A percentile compares a stretch with the other conserved stretches of the same genome.
phyloP scores from a whole-genome alignment of 2,329 filamentous ascomycete genomes.

The Trichoderma sp. region DNA sequence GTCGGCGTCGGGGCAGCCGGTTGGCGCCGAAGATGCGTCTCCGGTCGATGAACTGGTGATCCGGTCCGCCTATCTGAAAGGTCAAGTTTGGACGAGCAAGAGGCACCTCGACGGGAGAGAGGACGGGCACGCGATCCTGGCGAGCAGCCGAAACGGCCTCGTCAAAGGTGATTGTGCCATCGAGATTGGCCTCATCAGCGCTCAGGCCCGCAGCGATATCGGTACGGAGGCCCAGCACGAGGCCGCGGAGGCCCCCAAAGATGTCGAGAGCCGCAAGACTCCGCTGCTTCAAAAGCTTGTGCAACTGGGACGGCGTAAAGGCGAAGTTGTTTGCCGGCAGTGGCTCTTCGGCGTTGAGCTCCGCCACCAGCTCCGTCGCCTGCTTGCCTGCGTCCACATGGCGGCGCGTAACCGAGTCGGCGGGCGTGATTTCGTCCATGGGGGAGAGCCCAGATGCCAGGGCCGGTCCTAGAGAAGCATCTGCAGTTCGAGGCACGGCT shows the following conservation, averaged over 20 bases:
- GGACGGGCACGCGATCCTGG: slow-evolving; percentile 32
- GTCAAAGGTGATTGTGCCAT: slow-evolving; percentile 49
- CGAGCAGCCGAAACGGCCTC: slow-evolving; percentile 48
- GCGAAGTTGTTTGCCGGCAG: slow-evolving; percentile 49
- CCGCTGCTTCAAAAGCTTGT: slow-evolving; percentile 54
- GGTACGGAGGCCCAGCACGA: slow-evolving; percentile 53
- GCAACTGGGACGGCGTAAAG: slow-evolving; percentile 55
- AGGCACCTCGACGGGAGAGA: slow-evolving; percentile 25
- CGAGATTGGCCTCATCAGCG: slow-evolving; percentile 49
- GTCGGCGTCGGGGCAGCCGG: slow-evolving; percentile 55
- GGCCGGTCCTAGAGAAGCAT: slow-evolving; percentile 24
- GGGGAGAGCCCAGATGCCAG: slow-evolving; percentile 21
- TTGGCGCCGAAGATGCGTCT: slow-evolving; percentile 71
- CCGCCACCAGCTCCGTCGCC: slow-evolving; percentile 22
- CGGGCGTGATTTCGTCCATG: slow-evolving; percentile 36
- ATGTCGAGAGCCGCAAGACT: slow-evolving; percentile 50
- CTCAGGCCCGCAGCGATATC: slow-evolving; percentile 50
- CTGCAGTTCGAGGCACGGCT: neutral
- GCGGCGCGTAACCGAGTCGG: slow-evolving; percentile 14
- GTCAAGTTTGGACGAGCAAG: slow-evolving; percentile 31
- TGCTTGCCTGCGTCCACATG: slow-evolving; percentile 6
- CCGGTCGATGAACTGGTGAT: slow-evolving; percentile 53
- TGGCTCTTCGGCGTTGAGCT: slow-evolving; percentile 32
- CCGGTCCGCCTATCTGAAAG: slow-evolving; percentile 32
- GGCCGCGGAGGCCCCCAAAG: slow-evolving; percentile 55